Evolutionary conservation across 495 filamentous ascomycete species (phyloP).

Genomic region (Talaromyces trachyspermus): DNA sequence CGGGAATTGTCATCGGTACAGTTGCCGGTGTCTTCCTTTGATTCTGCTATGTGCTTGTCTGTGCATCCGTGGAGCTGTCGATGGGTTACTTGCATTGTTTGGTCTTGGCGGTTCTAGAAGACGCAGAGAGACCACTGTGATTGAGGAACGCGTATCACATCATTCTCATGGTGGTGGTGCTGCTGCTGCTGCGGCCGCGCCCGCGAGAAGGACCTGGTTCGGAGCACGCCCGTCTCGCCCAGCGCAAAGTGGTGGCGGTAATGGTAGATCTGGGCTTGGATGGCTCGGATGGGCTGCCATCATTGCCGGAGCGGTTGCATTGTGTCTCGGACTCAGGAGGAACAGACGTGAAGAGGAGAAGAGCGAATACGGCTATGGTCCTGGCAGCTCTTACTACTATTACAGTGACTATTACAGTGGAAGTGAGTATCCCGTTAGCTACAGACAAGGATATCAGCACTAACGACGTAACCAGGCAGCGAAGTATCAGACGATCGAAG

Average conservation of each 20-base stretch:
- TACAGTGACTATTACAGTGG: slow-evolving; percentile 34
- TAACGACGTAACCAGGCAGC: neutral
- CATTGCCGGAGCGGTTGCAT: slow-evolving; percentile 56
- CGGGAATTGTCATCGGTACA: slow-evolving; percentile 87
- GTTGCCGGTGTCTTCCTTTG: slow-evolving; percentile 70
- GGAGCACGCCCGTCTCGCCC: slow-evolving; percentile 47
- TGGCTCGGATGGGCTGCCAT: slow-evolving; percentile 51
- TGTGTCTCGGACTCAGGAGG: slow-evolving; percentile 71
- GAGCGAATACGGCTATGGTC: slow-evolving; percentile 31
- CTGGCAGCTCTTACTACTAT: slow-evolving; percentile 38
- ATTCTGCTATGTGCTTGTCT: slow-evolving; percentile 68
- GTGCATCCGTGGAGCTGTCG: slow-evolving; percentile 59
- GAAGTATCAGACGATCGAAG: slow-evolving; percentile 3
- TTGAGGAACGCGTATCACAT: slow-evolving; percentile 63
- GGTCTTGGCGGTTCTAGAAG: slow-evolving; percentile 48
- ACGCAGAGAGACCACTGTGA: slow-evolving; percentile 48
- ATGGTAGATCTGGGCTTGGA: slow-evolving; percentile 52
- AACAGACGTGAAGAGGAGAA: slow-evolving; percentile 45
- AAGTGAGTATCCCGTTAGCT: too few relatives aligned
- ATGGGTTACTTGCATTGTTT: slow-evolving; percentile 57
- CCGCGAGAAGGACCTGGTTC: slow-evolving; percentile 58
- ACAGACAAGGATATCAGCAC: neutral
- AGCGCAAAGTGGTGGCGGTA: slow-evolving; percentile 28
- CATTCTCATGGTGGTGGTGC: slow-evolving; percentile 34
- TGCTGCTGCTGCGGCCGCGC: too few relatives aligned